Conservation (phyloP, 2,329 filamentous ascomycete genomes). For the Penicillium sp. region DNA sequence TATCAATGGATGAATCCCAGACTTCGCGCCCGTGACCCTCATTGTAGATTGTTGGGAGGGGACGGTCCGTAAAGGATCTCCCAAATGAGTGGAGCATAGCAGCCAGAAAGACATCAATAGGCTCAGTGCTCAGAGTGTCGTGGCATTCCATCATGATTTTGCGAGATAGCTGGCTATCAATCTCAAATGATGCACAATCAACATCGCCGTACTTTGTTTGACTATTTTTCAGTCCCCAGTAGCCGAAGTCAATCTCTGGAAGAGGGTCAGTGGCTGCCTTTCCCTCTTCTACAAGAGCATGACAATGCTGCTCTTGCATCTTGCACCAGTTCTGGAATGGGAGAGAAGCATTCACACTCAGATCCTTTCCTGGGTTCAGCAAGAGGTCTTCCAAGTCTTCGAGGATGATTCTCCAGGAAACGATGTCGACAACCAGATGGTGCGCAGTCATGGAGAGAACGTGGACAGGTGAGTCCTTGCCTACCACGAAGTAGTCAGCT, state of each 20-base stretch:
- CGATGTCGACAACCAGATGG: conserved; percentile 36
- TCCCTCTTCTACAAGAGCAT: conserved; percentile 9
- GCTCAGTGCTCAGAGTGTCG: conserved; percentile 29
- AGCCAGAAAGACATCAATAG: conserved; percentile 34
- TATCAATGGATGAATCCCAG: conserved; percentile 42
- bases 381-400: conserved; percentile 36
- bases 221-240: conserved; percentile 30
- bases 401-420: conserved; percentile 37
- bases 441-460: conserved; percentile 34
- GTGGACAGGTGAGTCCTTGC: conserved; percentile 20
- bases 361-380: conserved; percentile 22
- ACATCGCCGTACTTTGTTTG: conserved; percentile 34
- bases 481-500: conserved; percentile 38
- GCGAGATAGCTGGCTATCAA: conserved; percentile 24
- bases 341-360: conserved; percentile 21
- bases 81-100: conserved; percentile 41
- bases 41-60: conserved; percentile 41
- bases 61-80: conserved; percentile 37
- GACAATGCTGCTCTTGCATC: conserved; percentile 26
- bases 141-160: conserved; percentile 30
- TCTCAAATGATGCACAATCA: conserved; percentile 29
- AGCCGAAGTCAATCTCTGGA: conserved; percentile 28
- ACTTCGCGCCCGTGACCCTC: conserved; percentile 46
- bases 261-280: conserved; percentile 15
- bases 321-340: conserved; percentile 36